Evolutionary conservation across 148 eudicot genomes (phyloP), one percentile per base, ranked within the genome.

Genomic region (Rhododendron simsii): DNA sequence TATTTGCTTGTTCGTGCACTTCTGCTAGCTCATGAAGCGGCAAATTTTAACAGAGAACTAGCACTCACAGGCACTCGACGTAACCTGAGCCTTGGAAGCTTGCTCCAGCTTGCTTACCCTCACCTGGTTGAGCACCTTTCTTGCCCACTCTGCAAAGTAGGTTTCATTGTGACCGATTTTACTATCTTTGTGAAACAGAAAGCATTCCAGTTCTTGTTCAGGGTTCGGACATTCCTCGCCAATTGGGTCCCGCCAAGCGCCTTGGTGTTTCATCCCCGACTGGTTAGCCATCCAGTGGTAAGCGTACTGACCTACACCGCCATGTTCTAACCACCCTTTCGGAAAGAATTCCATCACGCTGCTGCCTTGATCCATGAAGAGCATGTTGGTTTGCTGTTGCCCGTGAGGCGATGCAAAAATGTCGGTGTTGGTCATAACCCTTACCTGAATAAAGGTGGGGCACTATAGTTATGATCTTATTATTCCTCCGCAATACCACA

Each of bases 271-370:
- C 91, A 92, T 89, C 77, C 92, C 91, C 0, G 90, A 82, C 84
- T 85, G 88, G 71, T 63, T 47, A 5, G 91, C 94, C 86, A 92
- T 63, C 92, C 91, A 91, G 75, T 87, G 90, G 90, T 85, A 69
- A 28, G 76, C 92, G 51, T 91, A 89, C 79, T 89, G 89, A 18
- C 92, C 90, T 5, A 23, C 13, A 0, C 92, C 94, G 0, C 92
- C 94, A 0, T 67, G 86, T 61, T 89, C 88, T 30, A 85, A 85
- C 92, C 92, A 92, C 33, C 94, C 94, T 65, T 89, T 92, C 5
- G 92, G 94, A 85, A 89, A 91, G 81, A 92, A 89, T 74, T 92
- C 92, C 94, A 92, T 89, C 26, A 91, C 87, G 35, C 90, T 87
- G 81, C 94, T 92, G 84, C 84, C 85, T 2, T 87, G 81, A 35